phyloP scores from a whole-genome alignment of 2,329 filamentous ascomycete species.

The Fusarium palustre region DNA sequence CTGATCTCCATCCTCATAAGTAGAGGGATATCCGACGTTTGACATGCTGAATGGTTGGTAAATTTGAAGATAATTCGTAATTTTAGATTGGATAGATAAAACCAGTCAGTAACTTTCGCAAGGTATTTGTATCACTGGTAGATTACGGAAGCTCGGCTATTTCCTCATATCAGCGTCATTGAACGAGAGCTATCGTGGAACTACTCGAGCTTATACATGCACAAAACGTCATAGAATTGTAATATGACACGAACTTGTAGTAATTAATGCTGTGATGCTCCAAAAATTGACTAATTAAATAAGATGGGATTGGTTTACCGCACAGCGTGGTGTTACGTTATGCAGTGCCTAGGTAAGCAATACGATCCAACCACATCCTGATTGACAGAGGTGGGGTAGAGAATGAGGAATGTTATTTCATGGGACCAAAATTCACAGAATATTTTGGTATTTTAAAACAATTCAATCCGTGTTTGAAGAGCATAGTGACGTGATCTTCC shows the following conservation, averaged over 20 bases:
- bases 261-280: not conserved
- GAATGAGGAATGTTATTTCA: not conserved
- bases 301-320: no score
- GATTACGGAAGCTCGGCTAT: not conserved
- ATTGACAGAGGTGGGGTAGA: not conserved
- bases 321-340: no score
- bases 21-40: slow-evolving; percentile 22
- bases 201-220: slow-evolving; percentile 1
- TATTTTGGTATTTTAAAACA: no score
- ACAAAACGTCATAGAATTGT: slow-evolving; percentile 13
- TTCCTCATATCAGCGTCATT: slow-evolving; percentile 32
- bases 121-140: not conserved
- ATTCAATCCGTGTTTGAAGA: not conserved
- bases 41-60: slow-evolving; percentile 13
- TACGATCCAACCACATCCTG: no score
- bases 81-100: not conserved
- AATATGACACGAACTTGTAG: not conserved
- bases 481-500: not conserved
- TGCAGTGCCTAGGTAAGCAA: no score
- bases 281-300: no score
- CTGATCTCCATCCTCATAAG: slow-evolving; percentile 32
- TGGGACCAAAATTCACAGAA: not conserved
- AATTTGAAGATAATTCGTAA: not conserved
- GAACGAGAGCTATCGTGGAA: not conserved
- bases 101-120: no score